Evolutionary conservation across 2,329 filamentous ascomycete genomes (phyloP).

Genomic region (Emericellopsis atlantica): DNA sequence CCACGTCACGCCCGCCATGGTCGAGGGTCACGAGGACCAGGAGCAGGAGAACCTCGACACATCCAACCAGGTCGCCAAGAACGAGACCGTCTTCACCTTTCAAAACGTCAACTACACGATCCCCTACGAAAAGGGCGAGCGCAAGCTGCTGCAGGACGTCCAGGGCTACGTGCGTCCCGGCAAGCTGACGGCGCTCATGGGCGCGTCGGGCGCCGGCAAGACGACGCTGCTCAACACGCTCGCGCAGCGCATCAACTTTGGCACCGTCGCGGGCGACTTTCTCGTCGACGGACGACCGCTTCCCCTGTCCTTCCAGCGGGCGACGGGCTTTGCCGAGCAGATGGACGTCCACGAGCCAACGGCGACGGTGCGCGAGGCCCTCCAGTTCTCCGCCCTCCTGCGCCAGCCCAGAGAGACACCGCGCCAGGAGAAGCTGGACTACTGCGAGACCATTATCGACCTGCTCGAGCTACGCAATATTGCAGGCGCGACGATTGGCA

Average conservation of each 20-base stretch:
- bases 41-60: slow-evolving; percentile 13
- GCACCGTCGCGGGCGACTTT: slow-evolving; percentile 65
- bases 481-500: slow-evolving; percentile 51
- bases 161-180: slow-evolving; percentile 79
- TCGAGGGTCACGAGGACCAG: slow-evolving; percentile 12
- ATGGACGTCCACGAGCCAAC: slow-evolving; percentile 56
- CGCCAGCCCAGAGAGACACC: slow-evolving; percentile 46
- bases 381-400: slow-evolving; percentile 53
- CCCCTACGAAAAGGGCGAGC: slow-evolving; percentile 46
- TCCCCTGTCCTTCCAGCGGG: slow-evolving; percentile 66
- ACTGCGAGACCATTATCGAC: slow-evolving; percentile 56
- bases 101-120: slow-evolving; percentile 36
- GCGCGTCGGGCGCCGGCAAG: slow-evolving; percentile 47
- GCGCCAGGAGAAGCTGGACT: slow-evolving; percentile 50
- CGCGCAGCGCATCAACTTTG: slow-evolving; percentile 64
- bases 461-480: slow-evolving; percentile 57
- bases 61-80: slow-evolving; percentile 41
- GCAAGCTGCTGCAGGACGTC: slow-evolving; percentile 60
- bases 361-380: slow-evolving; percentile 52
- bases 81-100: slow-evolving; percentile 46
- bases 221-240: slow-evolving; percentile 64
- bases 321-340: slow-evolving; percentile 58
- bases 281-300: slow-evolving; percentile 63
- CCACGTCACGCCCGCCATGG: slow-evolving; percentile 53
- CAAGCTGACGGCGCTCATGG: slow-evolving; percentile 71